These are phyloP conservation scores for Termitomyces heimii DNA, from an alignment of 768 basidiomycete genomes.

Conservation along the genomic window DNA sequence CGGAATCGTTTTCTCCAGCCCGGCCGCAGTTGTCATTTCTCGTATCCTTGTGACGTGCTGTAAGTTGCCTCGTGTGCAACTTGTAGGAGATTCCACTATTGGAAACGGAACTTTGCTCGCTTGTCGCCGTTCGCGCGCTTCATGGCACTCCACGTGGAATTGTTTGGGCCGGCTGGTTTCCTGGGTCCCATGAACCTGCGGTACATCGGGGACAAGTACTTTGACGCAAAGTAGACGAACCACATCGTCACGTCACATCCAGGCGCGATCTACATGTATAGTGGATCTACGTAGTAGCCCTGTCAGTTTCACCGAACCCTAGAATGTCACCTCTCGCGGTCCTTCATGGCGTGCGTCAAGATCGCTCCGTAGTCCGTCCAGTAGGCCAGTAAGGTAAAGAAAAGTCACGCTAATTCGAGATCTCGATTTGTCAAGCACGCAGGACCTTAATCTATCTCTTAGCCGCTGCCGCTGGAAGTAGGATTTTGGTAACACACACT, in stretches of 20 bases:
- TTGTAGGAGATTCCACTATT: background rate
- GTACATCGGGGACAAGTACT: slow-evolving; percentile 4
- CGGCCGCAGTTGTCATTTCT: slow-evolving; percentile 7
- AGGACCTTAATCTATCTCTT: background rate
- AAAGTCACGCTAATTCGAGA: background rate
- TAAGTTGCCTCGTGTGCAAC: background rate
- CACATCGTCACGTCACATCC: slow-evolving; percentile 17
- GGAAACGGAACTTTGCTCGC: background rate
- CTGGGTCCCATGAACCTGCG: slow-evolving; percentile 4
- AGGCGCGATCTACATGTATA: slow-evolving; percentile 11
- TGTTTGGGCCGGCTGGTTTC: background rate
- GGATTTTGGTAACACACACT: background rate
- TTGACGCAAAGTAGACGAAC: background rate
- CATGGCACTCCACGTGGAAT: background rate
- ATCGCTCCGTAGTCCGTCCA: background rate
- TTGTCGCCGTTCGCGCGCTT: background rate
- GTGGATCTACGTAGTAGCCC: background rate
- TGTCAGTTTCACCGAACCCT: slow-evolving; percentile 4
- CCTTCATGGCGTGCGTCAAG: background rate
- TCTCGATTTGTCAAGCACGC: background rate
- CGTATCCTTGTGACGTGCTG: slow-evolving; percentile 6
- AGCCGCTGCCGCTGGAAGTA: background rate
- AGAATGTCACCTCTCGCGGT: background rate
- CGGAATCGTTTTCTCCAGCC: slow-evolving; percentile 8
- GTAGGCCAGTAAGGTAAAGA: background rate